phyloP scores from a whole-genome alignment of 257 asterid species.

The Haberlea rhodopensis region DNA sequence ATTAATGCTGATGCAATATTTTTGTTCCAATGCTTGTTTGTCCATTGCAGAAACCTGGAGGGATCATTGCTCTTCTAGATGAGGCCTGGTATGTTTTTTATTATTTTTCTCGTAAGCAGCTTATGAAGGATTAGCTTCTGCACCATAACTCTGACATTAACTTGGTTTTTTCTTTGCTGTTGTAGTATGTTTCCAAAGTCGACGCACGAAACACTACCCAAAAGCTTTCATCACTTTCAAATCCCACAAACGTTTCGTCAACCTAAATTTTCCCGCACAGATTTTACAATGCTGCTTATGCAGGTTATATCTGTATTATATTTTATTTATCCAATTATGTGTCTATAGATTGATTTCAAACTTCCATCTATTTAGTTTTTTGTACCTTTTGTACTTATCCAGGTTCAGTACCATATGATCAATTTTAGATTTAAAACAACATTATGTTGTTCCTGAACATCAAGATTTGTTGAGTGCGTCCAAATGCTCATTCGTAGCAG shows the following conservation, averaged over 20 bases:
- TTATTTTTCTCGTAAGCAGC: constrained; percentile 1
- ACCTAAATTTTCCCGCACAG: constrained; percentile 92
- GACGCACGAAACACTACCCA: constrained; percentile 91
- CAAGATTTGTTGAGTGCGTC: constrained; percentile 81
- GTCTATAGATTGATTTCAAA: constrained; percentile 21
- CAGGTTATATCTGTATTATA: constrained; percentile 64
- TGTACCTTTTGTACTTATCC: constrained; percentile 29
- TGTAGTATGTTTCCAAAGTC: constrained; percentile 99
- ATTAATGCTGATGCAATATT: constrained; percentile 29
- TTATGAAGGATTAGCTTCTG: constrained; percentile 17
- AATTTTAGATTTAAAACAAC: constrained; percentile 95
- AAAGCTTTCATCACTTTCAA: constrained; percentile 92
- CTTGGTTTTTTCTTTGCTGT: constrained; percentile 26
- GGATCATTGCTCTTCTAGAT: constrained; percentile 92
- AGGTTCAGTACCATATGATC: constrained; percentile 95
- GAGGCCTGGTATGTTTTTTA: constrained; percentile 81
- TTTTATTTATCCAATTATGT: constrained; percentile 13
- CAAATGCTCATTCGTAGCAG: constrained; percentile 81
- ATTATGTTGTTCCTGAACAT: constrained; percentile 94
- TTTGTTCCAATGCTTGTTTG: constrained; percentile 18
- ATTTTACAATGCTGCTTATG: constrained; percentile 88
- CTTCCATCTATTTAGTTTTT: constrained; percentile 15
- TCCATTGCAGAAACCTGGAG: constrained; percentile 93
- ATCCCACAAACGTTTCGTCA: constrained; percentile 80
- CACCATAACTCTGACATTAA: constrained; percentile 15